A percentile compares a stretch with the other conserved stretches of the same genome.
These are phyloP conservation scores for Chenopodium suecicum DNA, from an alignment of 148 eudicot species.

Conservation along the genomic window DNA sequence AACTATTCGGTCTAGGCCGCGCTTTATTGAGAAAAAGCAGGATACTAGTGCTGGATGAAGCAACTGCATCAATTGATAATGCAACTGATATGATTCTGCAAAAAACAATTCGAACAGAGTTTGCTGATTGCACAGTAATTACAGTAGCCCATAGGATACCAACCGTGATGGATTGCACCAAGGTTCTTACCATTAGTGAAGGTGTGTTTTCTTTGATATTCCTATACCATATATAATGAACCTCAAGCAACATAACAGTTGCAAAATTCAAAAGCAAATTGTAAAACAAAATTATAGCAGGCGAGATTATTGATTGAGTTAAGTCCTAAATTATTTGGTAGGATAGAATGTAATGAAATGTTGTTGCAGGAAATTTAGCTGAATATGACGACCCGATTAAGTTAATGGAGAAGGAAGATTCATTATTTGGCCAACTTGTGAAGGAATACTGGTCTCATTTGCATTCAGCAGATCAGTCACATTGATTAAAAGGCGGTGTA, in stretches of 20 bases:
- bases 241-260: no score
- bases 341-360: not conserved
- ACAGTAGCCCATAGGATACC: conserved; percentile 88
- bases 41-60: conserved; percentile 80
- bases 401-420: conserved; percentile 67
- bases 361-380: conserved; percentile 50
- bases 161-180: conserved; percentile 89
- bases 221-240: no score
- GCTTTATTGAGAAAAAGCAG: conserved; percentile 74
- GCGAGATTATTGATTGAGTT: no score
- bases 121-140: conserved; percentile 74
- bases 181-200: conserved; percentile 72
- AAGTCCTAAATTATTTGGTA: no score
- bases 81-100: conserved; percentile 43
- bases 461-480: conserved; percentile 48
- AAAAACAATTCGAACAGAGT: conserved; percentile 67
- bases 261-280: no score
- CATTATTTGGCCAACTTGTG: conserved; percentile 73
- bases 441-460: conserved; percentile 90
- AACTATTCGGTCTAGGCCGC: conserved; percentile 73
- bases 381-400: conserved; percentile 83
- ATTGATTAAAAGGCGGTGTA: not conserved
- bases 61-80: conserved; percentile 61
- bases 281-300: no score
- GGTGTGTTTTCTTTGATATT: conserved; percentile 40